Evolutionary conservation across 768 basidiomycete genomes (phyloP).

Genomic region (Collybia nuda): DNA sequence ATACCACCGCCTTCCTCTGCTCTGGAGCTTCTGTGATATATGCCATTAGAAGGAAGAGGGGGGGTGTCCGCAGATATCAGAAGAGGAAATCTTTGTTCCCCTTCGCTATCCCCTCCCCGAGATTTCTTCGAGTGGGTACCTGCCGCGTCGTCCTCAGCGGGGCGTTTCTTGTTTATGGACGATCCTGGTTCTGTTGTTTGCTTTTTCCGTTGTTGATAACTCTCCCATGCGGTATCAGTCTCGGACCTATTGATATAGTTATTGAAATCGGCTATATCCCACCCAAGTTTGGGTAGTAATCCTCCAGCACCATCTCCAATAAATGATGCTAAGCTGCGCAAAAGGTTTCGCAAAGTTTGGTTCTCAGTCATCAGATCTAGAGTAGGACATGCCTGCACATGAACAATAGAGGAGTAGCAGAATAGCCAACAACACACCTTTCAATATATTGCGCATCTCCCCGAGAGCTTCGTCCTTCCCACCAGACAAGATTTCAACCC

Average conservation of each 20-base stretch:
- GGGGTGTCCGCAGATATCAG: slow-evolving; percentile 53
- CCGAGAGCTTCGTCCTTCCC: slow-evolving; percentile 87
- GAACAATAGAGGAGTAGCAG: slow-evolving; percentile 1
- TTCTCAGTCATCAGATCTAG: slow-evolving; percentile 90
- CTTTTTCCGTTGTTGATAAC: slow-evolving; percentile 75
- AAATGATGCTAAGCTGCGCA: slow-evolving; percentile 74
- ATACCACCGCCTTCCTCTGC: slow-evolving; percentile 47
- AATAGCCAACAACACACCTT: slow-evolving; percentile 42
- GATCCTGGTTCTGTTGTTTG: slow-evolving; percentile 21
- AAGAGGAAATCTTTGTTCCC: slow-evolving; percentile 52
- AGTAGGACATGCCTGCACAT: background rate
- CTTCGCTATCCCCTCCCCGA: slow-evolving; percentile 42
- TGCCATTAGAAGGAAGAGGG: slow-evolving; percentile 30
- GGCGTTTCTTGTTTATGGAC: slow-evolving; percentile 44
- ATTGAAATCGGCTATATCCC: slow-evolving; percentile 76
- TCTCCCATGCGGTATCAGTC: slow-evolving; percentile 92
- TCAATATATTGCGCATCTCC: slow-evolving; percentile 81
- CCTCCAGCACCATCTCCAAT: slow-evolving; percentile 88
- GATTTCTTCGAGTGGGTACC: slow-evolving; percentile 50
- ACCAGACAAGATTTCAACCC: slow-evolving; percentile 92
- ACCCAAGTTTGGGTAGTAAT: slow-evolving; percentile 74
- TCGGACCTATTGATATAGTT: slow-evolving; percentile 82
- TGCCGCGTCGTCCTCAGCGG: slow-evolving; percentile 47
- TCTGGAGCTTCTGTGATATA: slow-evolving; percentile 46
- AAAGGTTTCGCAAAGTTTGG: slow-evolving; percentile 74